These are phyloP conservation scores for Wickerhamomyces queroliae DNA, from an alignment of 805 yeast species.

Conservation along the genomic window DNA sequence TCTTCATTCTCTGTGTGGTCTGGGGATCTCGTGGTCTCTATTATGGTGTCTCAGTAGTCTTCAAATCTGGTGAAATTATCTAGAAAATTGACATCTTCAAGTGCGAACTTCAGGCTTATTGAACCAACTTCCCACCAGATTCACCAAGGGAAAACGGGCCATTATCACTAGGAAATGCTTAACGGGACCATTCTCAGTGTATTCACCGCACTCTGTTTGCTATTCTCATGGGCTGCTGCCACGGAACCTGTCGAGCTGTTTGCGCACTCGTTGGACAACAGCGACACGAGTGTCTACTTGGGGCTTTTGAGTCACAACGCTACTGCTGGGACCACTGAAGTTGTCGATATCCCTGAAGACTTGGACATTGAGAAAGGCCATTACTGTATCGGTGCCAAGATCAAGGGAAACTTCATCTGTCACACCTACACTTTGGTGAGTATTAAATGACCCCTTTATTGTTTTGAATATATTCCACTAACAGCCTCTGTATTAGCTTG, in stretches of 20 bases:
- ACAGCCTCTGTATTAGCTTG: conserved; percentile 3
- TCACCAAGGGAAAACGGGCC: too few species aligned
- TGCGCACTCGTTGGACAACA: conserved; percentile 1
- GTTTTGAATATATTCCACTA: not conserved
- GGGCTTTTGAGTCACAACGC: conserved; percentile 2
- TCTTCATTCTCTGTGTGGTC: too few species aligned
- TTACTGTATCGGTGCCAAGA: conserved; percentile 19
- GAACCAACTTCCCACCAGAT: too few species aligned
- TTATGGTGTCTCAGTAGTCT: too few species aligned
- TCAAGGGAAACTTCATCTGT: conserved; percentile 10
- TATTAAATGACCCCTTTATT: not conserved
- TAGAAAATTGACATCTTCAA: too few species aligned
- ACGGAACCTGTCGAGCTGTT: conserved; percentile 1
- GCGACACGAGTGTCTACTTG: not conserved
- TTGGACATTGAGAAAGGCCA: not conserved
- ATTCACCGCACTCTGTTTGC: not conserved
- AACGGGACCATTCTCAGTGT: too few species aligned
- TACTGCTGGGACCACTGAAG: not conserved
- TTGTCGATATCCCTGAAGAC: not conserved
- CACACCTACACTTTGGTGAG: conserved; percentile 13
- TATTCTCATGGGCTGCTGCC: not conserved
- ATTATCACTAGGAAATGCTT: too few species aligned
- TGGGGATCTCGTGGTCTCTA: too few species aligned
- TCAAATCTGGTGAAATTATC: too few species aligned
- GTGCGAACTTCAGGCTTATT: too few species aligned